Evolutionary conservation across 2,329 filamentous ascomycete species (phyloP), one percentile per base, ranked within the genome.

Genomic region (Aureobasidium pullulans): DNA sequence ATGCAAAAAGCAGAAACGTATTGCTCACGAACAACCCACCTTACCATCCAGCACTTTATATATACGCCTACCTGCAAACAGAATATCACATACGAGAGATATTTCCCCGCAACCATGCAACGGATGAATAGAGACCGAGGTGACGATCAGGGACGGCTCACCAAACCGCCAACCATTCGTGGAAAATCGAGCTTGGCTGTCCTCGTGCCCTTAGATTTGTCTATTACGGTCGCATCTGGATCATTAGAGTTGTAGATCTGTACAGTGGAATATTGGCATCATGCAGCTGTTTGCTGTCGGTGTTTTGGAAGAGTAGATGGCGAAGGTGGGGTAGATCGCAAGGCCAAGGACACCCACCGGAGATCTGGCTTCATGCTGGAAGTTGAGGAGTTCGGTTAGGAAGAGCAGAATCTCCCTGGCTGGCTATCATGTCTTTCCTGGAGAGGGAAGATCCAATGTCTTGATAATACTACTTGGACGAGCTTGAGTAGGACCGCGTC

Each of bases 121-220:
- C 37, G 50, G 37, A 43, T 53, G 50, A 53, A 53, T 31, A n/a
- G 28, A 43, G 29, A 53, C 50, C 50, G 50, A 53, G 37, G 37
- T 32, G 36, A 31, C 28, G 50, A 53, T 53, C 50, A 43, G n/a
- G 28, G 15, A 53, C 15, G 48, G 48, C 15, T n/a, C 16, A 23
- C 13, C 10, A 19, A 6, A 42, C 7, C 8, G 16, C 8, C 11
- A 3, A 19, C 29, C 6, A 53, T 53, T 53, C 50, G 50, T 53
- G 50, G 50, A 43, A 53, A 43, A 43, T 53, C 37, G 28, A n/a
- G 2, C 36, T 53, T 43, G 23, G 37, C 37, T n/a, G 16, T 5
- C 19, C 23, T 39, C 23, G 28, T 31, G 29, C n/a, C 31, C 8
- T 36, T 32, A 39, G 16, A 50, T 16, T 7, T n/a, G 1, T 3